phyloP scores from a whole-genome alignment of 2,329 filamentous ascomycete species.

The Zasmidium cellare region DNA sequence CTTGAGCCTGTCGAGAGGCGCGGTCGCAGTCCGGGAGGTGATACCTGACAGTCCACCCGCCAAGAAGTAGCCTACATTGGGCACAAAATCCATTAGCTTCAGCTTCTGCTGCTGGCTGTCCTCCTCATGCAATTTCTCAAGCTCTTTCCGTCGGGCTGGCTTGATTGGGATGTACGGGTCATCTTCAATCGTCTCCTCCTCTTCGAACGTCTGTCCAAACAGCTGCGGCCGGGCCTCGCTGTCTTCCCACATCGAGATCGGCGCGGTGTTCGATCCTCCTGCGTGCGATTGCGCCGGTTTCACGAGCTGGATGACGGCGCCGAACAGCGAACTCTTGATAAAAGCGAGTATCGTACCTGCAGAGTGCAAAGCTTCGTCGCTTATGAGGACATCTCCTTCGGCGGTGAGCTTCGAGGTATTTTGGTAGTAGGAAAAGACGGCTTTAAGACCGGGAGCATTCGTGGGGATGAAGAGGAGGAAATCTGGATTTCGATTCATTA shows the following conservation, averaged over 20 bases:
- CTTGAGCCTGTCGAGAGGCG: slow-evolving; percentile 93
- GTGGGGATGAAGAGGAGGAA: slow-evolving; percentile 87
- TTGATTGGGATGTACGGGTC: slow-evolving; percentile 37
- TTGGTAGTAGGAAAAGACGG: slow-evolving; percentile 87
- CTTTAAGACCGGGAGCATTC: slow-evolving; percentile 69
- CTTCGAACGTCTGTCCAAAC: slow-evolving; percentile 11
- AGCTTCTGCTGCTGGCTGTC: slow-evolving; percentile 24
- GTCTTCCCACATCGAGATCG: slow-evolving; percentile 24
- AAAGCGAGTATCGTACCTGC: slow-evolving; percentile 78
- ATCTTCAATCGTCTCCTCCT: slow-evolving; percentile 22
- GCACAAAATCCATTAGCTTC: slow-evolving; percentile 62
- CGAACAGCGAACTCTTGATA: slow-evolving; percentile 73
- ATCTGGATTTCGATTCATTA: slow-evolving; percentile 53
- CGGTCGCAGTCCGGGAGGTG: slow-evolving; percentile 91
- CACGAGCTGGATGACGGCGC: slow-evolving; percentile 63
- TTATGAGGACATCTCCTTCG: slow-evolving; percentile 91
- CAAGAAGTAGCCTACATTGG: slow-evolving; percentile 94
- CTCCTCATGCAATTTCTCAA: slow-evolving; percentile 4
- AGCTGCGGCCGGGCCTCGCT: slow-evolving; percentile 21
- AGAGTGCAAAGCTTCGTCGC: slow-evolving; percentile 86
- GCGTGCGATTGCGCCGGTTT: slow-evolving; percentile 22
- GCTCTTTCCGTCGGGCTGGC: slow-evolving; percentile 35
- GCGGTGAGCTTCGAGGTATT: slow-evolving; percentile 85
- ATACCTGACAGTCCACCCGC: slow-evolving; percentile 93
- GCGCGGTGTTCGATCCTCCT: slow-evolving; percentile 16